Evolutionary conservation across 1,284 basidiomycete genomes (phyloP), one percentile per base, ranked within the genome.

Genomic region (Dichomitus squalens): DNA sequence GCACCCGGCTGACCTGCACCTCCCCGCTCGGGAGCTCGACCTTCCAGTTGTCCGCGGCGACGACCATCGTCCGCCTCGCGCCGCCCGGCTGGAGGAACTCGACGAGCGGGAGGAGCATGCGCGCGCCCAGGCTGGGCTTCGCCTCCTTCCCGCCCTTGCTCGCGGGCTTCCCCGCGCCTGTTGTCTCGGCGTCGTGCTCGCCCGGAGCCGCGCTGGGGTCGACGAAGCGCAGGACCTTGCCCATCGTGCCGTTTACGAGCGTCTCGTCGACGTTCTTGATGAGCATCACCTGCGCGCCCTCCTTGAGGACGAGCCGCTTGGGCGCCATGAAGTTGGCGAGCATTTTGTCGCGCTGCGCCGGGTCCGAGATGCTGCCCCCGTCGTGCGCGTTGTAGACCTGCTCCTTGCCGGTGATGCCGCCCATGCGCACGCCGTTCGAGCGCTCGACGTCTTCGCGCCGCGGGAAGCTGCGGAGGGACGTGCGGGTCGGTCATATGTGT

Each of bases 241-340:
- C 93, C 64, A 94, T 83, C 9, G 87, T 90, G 0, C 93, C 93
- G 70, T 96, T 96, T 41, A 95, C 92, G 6, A 95, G 82, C 23
- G 76, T 78, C 34, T 86, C 80, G 66, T 87, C 85, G 53, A 81
- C 71, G 69, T 82, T 94, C 84, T 89, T 94, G 81, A 87, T 83
- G 41, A 89, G 71, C 76, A 78, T 77, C 21, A 69, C 69, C 63
- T 72, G 70, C 3, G 70, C 67, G 29, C 69, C 70, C 47, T 69
- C 59, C 51, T 72, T 72, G 41, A 72, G 63, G 2, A 61, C 61
- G 12, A 72, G 66, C 35, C 57, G 43, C 39, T 61, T 55, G 7
- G 71, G 68, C 1, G 67, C 68, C 68, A 72, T 72, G 57, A 72
- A 72, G 58, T 72, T 72, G 9, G 59, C 73, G 64, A 66, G 69